Conservation (phyloP, 106 monocot genomes). For the Gastrodia elata region DNA sequence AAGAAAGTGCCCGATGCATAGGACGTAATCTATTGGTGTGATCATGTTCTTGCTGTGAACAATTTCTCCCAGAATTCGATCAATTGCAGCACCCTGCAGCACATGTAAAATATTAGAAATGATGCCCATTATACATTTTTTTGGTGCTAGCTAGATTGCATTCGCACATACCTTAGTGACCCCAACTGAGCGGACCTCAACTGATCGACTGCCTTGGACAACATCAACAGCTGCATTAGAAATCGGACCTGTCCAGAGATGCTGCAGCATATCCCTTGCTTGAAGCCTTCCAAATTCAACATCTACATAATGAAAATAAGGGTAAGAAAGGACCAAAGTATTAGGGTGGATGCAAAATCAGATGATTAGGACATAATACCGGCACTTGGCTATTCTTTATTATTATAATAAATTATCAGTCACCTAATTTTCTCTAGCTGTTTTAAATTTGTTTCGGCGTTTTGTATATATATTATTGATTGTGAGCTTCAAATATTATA, state of each 20-base stretch:
- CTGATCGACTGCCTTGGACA: slow-evolving; percentile 90
- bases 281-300: slow-evolving; percentile 97
- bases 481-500: no score
- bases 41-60: slow-evolving; percentile 95
- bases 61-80: slow-evolving; percentile 91
- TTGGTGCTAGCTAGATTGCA: neutral
- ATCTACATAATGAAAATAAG: slow-evolving; percentile 28
- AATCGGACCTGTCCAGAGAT: slow-evolving; percentile 97
- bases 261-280: slow-evolving; percentile 96
- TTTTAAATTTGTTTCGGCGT: no score
- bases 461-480: no score
- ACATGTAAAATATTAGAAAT: neutral
- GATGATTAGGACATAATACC: neutral
- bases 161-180: slow-evolving; percentile 78
- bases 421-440: no score
- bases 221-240: slow-evolving; percentile 98
- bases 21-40: slow-evolving; percentile 90
- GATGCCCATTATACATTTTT: neutral
- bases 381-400: no score
- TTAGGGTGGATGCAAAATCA: neutral
- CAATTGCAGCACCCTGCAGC: slow-evolving; percentile 89
- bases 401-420: no score
- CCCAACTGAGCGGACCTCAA: slow-evolving; percentile 95
- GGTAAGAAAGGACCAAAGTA: neutral
- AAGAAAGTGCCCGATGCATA: slow-evolving; percentile 97